Base-by-base conservation (phyloP, 1,284 basidiomycete species). In the Microbotryum saponariae region DNA sequence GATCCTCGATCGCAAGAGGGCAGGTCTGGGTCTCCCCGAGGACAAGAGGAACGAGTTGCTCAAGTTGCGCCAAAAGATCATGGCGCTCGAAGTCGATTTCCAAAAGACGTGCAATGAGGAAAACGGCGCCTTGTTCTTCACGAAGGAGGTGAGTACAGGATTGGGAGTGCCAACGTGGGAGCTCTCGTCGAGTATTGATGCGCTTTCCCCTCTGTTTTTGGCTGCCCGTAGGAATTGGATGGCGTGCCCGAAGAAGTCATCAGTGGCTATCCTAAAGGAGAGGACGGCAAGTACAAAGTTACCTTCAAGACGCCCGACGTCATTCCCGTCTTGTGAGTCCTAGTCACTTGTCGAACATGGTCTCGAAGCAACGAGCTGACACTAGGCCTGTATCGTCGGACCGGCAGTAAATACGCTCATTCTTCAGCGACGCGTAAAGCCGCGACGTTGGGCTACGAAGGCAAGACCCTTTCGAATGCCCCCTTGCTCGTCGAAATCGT, bases 41-140 rank as follows among this genome's bases (percentile, higher is more conserved):
- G 78, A 81, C 60, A 79, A 87, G 67, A 77, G 85, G 49, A 78
- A 78, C 23, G 77, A 80, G 67, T 74, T 89, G 62, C 84, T 77
- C 63, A 74, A 64, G 50, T 76, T 87, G 51, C 37, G 62, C 65
- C 75, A 75, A 51, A 82, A 87, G 65, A 77, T 90, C 2, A 85
- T 84, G 16, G 80, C 85, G 68, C 79, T 80, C 25, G 87, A 83
- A 72, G 75, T 88, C 25, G 85, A 87, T 70, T 90, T 89, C 70
- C 63, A 64, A 83, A 88, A 87, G 85, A 88, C 89, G 76, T 88
- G 85, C 75, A 90, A 89, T 70, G 87, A 91, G 74, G 89, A 91
- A 72, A 85, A 85, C 3, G 73, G 70, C 3, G 69, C 65, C 54
- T 33, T 73, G 42, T 63, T 69, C 44, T 73, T 74, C 53, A 71